Conservation (phyloP, 345 rosid species). For the Lepidium aucheri region DNA sequence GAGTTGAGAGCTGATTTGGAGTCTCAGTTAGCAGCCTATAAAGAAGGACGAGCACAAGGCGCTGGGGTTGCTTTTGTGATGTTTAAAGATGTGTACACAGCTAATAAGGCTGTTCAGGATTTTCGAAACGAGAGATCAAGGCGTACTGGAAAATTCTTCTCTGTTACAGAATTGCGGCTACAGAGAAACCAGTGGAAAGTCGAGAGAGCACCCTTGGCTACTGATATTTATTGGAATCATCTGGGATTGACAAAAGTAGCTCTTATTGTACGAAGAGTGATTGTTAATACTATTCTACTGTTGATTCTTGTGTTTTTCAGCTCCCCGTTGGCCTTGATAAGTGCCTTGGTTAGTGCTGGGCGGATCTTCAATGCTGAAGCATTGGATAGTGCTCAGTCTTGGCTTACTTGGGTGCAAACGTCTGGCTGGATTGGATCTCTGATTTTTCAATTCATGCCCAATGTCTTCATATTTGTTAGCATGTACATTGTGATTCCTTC, state of each 20-base stretch:
- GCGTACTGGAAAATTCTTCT: conserved; percentile 80
- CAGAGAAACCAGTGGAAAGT: conserved; percentile 99
- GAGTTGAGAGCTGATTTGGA: conserved; percentile 73
- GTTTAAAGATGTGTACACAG: conserved; percentile 87
- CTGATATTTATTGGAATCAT: conserved; percentile 97
- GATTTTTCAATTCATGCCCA: conserved; percentile 86
- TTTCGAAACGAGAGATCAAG: conserved; percentile 67
- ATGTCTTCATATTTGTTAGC: conserved; percentile 82
- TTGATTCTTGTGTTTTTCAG: conserved; percentile 86
- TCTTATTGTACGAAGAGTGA: conserved; percentile 53
- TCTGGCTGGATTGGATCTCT: conserved; percentile 92
- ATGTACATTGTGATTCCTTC: conserved; percentile 93
- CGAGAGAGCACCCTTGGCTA: conserved; percentile 88
- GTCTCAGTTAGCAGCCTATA: conserved; percentile 54
- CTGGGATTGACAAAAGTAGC: conserved; percentile 79
- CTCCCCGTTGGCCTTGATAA: conserved; percentile 84
- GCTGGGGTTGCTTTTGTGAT: conserved; percentile 93
- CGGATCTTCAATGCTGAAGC: conserved; percentile 90
- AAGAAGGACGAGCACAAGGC: conserved; percentile 72
- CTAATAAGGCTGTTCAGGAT: conserved; percentile 93
- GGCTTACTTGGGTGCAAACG: conserved; percentile 92
- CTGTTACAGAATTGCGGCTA: conserved; percentile 67
- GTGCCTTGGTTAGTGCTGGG: conserved; percentile 76
- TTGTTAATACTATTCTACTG: conserved; percentile 76
- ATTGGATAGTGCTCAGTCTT: conserved; percentile 75